Base-by-base conservation (phyloP, 495 filamentous ascomycete genomes). In the Penicillium argentinense region DNA sequence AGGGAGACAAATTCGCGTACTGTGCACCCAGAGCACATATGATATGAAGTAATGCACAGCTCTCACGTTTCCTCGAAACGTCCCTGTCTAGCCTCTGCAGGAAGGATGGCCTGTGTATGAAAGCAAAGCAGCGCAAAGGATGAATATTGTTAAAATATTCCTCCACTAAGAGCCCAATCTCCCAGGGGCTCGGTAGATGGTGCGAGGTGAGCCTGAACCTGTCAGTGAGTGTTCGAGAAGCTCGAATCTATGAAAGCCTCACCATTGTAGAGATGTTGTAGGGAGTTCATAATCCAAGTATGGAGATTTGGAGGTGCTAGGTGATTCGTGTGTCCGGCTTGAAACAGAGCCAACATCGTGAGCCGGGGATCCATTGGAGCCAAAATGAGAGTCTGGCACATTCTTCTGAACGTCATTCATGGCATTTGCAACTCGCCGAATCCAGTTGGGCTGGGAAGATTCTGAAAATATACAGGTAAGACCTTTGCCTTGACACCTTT, bases 61-160 rank as follows among this genome's bases (percentile, higher is more conserved):
- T 51, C 1, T 58, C 38, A 19, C 38, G 34, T 4, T 30, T 47
- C 1, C 53, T 34, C 0, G 44, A 25, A 0, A 49, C 22, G 11
- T 60, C 54, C 12, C 51, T 55, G 45, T 70, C 67, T 12, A 70
- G 41, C 24, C 48, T 47, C 28, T 53, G 63, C 5, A 67, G 43
- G 18, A 70, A 68, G 3, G 63, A 60, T 2, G 67, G 67, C 32
- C 60, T 59, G 25, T 70, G 64, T 2, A 67, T 62, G 24, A 70
- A 70, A 5, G 60, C 64, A 38, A 65, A 70, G 34, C 63, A 68
- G 9, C 67, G 53, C 11, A 70, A 41, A 8, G 63, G 63, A 28
- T 70, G 67, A n/a, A 70, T 44, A 32, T 70, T 66, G 23, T 59
- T 56, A 25, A 68, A 68, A 34, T 68, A 70, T 16, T 65, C 54